Evolutionary conservation across 192 early-diverging fungal genomes (phyloP), one percentile per base, ranked within the genome.

Genomic region (Allomyces macrogynus): DNA sequence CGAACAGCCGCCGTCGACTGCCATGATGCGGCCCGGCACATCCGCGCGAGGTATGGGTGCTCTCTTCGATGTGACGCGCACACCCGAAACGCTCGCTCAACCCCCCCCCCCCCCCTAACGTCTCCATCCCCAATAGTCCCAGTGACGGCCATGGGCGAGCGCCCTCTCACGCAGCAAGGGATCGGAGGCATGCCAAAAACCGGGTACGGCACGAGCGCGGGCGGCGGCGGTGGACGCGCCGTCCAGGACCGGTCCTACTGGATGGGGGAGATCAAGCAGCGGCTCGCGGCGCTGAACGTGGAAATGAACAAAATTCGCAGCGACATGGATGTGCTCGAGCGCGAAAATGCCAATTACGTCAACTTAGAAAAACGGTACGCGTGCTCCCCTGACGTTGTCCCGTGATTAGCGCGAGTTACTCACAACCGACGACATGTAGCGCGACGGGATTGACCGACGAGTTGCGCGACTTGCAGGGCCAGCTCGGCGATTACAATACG

Each of bases 101-200:
- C n/a, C n/a, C n/a, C n/a, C n/a, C n/a, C n/a, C n/a, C n/a, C n/a
- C n/a, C 32, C 7, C 32, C 4, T 7, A 3, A 40, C 12, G 3
- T 3, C 2, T 57, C 49, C 49, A 57, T 57, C 49, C 16, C 9
- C 3, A 1, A 20, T 20, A 14, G 12, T 57, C 20, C 12, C 20
- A 20, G 20, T n/a, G 20, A n/a, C 49, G 12, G 49, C 64, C 64
- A 64, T 67, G 9, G 65, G 43, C 14, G 81, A 83, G 43, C 70
- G 81, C 26, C 81, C 81, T 7, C 77, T 78, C 68, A 83, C 81
- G 1, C 81, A 83, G 63, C 81, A 83, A 67, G 81, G 81, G 40
- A 61, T 83, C 20, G 80, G 80, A 12, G 81, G 81, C 26, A 80
- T 83, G 10, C 49, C 49, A 1, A 67, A 67, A 24, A 66, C 63